Conservation (phyloP, 2,329 filamentous ascomycete genomes). For the Penicillium concentricum region DNA sequence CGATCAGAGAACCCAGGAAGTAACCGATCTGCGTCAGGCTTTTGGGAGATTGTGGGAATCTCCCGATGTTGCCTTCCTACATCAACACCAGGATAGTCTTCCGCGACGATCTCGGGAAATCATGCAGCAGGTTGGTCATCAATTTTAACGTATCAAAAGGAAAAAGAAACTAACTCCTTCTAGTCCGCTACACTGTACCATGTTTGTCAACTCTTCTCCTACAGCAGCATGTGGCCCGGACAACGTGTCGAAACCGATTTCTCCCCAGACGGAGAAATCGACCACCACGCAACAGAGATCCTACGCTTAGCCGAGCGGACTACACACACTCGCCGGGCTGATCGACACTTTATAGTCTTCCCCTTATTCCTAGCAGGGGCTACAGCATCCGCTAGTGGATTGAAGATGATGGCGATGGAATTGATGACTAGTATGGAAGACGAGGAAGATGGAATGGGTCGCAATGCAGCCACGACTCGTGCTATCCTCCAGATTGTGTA, state of each 20-base stretch:
- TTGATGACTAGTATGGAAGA: conserved; percentile 51
- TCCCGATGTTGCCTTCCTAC: conserved; percentile 36
- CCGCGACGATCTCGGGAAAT: conserved; percentile 36
- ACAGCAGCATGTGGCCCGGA: conserved; percentile 53
- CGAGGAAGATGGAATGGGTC: conserved; percentile 45
- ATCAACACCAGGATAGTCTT: conserved; percentile 37
- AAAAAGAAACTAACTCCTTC: background rate
- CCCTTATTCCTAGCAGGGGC: conserved; percentile 55
- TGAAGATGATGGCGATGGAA: conserved; percentile 50
- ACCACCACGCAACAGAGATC: conserved; percentile 46
- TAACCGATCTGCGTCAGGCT: conserved; percentile 38
- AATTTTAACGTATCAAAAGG: background rate
- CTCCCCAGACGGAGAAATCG: conserved; percentile 43
- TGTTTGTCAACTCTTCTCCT: conserved; percentile 52
- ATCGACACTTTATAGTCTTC: conserved; percentile 51
- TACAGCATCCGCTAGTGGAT: conserved; percentile 40
- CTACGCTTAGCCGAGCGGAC: conserved; percentile 46
- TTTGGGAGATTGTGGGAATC: conserved; percentile 41
- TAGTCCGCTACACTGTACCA: conserved; percentile 48
- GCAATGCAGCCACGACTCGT: conserved; percentile 48
- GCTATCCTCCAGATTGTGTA: conserved; percentile 49
- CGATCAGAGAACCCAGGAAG: conserved; percentile 30
- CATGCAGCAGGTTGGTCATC: conserved; percentile 46
- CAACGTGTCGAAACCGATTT: conserved; percentile 46
- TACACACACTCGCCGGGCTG: conserved; percentile 38